Conservation (phyloP, 192 early-diverging fungal species). For the Gonapodya prolifera region DNA sequence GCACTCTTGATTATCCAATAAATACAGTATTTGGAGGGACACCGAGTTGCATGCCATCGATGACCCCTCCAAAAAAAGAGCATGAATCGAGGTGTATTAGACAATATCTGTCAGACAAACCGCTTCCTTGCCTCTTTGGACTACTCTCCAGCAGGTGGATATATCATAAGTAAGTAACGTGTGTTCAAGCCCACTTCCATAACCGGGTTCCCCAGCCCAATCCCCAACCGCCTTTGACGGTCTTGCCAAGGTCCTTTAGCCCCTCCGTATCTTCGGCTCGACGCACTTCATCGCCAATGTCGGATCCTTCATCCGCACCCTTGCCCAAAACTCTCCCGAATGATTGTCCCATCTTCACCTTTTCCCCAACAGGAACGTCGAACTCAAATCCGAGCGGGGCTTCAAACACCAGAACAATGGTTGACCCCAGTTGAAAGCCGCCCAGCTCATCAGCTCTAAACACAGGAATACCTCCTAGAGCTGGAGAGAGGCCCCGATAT, state of each 20-base stretch:
- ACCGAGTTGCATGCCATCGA: too few relatives aligned
- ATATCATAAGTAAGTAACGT: too few relatives aligned
- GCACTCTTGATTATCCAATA: too few relatives aligned
- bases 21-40: too few relatives aligned
- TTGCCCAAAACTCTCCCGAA: slow-evolving; percentile 30
- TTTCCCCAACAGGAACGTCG: slow-evolving; percentile 51
- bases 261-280: not conserved
- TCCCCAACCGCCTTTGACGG: not conserved
- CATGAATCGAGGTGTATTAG: too few relatives aligned
- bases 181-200: not conserved
- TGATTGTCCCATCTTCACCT: slow-evolving; percentile 69
- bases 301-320: not conserved
- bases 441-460: slow-evolving; percentile 80
- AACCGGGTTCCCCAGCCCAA: not conserved
- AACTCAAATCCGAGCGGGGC: slow-evolving; percentile 74
- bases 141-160: too few relatives aligned
- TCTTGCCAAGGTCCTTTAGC: not conserved
- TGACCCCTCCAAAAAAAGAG: too few relatives aligned
- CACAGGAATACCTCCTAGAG: slow-evolving; percentile 53
- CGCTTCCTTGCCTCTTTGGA: too few relatives aligned
- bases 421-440: slow-evolving; percentile 89
- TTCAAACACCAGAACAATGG: slow-evolving; percentile 94
- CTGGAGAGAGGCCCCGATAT: slow-evolving; percentile 48
- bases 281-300: not conserved
- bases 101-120: too few relatives aligned